These are phyloP conservation scores for Bidens hawaiensis DNA, from an alignment of 140 eudicot genomes.

Conservation along the genomic window DNA sequence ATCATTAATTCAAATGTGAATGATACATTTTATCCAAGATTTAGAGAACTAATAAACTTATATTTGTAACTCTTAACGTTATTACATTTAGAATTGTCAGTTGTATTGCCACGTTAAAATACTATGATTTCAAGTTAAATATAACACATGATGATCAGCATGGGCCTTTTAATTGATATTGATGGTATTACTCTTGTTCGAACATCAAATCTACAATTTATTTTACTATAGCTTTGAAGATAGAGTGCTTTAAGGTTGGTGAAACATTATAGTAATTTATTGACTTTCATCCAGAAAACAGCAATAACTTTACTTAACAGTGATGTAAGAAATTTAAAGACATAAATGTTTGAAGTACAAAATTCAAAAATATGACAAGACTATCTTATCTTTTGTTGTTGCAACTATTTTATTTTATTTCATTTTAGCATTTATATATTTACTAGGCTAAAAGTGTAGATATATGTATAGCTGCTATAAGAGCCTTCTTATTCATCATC, in stretches of 20 bases:
- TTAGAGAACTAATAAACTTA: neutral
- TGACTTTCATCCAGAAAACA: neutral
- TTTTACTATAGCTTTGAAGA: constrained; percentile 1
- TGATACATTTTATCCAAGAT: too few relatives aligned
- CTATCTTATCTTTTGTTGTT: neutral
- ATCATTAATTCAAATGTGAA: too few relatives aligned
- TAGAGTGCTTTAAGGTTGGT: neutral
- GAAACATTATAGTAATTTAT: neutral
- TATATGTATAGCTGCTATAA: too few relatives aligned
- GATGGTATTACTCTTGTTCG: neutral
- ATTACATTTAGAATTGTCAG: neutral
- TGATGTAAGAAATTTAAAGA: neutral
- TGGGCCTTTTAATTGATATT: neutral
- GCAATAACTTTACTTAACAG: neutral
- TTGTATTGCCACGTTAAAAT: neutral
- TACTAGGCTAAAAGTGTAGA: too few relatives aligned
- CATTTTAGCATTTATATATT: too few relatives aligned
- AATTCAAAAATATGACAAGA: neutral
- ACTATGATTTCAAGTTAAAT: neutral
- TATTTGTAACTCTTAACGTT: neutral
- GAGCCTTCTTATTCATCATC: too few relatives aligned
- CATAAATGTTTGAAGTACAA: neutral
- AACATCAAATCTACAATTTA: neutral
- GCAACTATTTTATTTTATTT: too few relatives aligned
- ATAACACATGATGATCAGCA: neutral